Percentiles rank a stretch among this genome's conserved stretches.
Conservation (phyloP, 306 rosid genomes). For the Vicia villosa region DNA sequence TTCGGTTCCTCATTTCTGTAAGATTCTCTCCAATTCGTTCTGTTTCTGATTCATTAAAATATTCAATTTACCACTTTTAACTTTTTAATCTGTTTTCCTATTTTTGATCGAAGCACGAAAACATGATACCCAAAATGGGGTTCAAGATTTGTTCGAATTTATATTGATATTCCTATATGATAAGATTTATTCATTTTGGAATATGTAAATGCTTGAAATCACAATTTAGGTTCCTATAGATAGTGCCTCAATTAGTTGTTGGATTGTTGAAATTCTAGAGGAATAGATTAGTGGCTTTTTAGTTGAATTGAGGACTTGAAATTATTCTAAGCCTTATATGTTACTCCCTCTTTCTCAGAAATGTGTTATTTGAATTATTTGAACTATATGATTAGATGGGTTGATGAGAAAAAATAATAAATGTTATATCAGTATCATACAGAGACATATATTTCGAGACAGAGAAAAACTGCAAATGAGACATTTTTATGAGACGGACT, state of each 20-base stretch:
- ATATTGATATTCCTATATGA: not conserved
- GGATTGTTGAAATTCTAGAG: not conserved
- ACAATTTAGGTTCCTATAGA: not conserved
- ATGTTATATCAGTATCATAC: no score
- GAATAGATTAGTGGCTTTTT: not conserved
- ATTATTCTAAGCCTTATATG: not conserved
- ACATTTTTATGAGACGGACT: no score
- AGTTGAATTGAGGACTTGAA: not conserved
- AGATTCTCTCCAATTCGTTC: constrained; percentile 6
- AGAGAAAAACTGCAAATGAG: no score
- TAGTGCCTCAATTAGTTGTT: constrained; percentile 8
- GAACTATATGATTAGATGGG: no score
- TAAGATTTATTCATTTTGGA: not conserved
- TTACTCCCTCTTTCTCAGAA: no score
- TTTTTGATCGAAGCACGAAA: not conserved
- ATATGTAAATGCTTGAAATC: not conserved
- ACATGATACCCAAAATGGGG: not conserved
- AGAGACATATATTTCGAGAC: no score
- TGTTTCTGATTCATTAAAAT: not conserved
- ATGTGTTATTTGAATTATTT: no score
- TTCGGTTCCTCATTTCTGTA: not conserved
- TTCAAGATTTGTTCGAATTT: not conserved
- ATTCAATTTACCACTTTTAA: not conserved
- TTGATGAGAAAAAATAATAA: no score
- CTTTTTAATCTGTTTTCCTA: not conserved